phyloP scores from a whole-genome alignment of 257 asterid species.

The Handroanthus guayacan region DNA sequence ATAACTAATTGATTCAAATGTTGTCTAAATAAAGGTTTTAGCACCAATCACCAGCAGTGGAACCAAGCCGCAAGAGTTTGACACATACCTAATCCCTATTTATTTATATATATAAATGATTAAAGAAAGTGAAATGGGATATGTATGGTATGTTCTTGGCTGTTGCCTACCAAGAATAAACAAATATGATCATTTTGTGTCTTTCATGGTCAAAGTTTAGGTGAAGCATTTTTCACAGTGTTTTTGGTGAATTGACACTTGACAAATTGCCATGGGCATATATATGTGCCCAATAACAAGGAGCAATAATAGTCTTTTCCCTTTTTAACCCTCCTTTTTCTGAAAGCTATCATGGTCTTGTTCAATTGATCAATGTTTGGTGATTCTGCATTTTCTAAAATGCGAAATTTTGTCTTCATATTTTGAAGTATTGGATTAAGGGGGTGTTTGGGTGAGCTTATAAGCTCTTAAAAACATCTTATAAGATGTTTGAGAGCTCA shows the following conservation, averaged over 20 bases:
- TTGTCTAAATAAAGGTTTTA: neutral
- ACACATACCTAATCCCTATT: neutral
- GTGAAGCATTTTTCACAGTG: neutral
- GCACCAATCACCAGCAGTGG: neutral
- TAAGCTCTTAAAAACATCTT: too few species aligned
- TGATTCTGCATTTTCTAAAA: neutral
- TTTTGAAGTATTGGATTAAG: neutral
- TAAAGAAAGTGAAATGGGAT: neutral
- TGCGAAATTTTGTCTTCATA: neutral
- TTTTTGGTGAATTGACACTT: neutral
- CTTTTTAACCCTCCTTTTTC: too few species aligned
- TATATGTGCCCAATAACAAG: too few species aligned
- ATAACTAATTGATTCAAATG: neutral
- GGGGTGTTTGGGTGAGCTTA: too few species aligned
- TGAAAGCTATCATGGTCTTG: neutral
- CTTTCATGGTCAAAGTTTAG: constrained; percentile 4
- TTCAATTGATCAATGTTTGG: neutral
- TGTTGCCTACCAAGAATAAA: neutral
- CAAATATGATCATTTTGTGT: neutral
- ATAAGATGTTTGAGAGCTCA: too few species aligned
- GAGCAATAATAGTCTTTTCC: too few species aligned
- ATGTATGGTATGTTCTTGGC: neutral
- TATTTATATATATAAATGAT: neutral
- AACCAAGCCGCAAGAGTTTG: neutral
- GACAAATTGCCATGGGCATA: neutral